Percentiles rank a stretch among this genome's conserved stretches.
Conservation (phyloP, 176 grass and related monocot genomes). For the Elaeis guineensis region DNA sequence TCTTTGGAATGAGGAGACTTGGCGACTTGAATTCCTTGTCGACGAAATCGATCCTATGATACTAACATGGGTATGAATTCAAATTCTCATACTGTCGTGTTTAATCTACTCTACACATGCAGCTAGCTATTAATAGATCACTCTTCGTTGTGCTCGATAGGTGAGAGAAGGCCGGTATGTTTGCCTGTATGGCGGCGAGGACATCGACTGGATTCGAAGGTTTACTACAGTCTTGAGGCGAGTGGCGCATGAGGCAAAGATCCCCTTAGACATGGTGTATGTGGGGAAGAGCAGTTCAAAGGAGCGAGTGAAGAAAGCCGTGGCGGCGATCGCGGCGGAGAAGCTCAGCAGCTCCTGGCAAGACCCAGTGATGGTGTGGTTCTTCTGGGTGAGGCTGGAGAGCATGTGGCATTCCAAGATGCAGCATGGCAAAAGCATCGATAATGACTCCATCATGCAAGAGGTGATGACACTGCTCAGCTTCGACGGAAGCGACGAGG, state of each 20-base stretch:
- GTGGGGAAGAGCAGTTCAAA: neutral
- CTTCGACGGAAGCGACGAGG: slow-evolving; percentile 34
- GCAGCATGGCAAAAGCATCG: slow-evolving; percentile 26
- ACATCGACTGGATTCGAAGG: slow-evolving; percentile 31
- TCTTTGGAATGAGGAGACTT: slow-evolving; percentile 43
- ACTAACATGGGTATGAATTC: slow-evolving; percentile 19
- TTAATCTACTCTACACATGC: too few species aligned
- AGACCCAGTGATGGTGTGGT: slow-evolving; percentile 30
- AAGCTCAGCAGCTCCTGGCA: neutral
- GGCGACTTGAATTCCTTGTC: slow-evolving; percentile 34
- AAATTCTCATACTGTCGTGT: neutral
- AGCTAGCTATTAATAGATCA: too few species aligned
- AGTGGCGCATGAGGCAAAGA: slow-evolving; percentile 8
- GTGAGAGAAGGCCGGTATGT: slow-evolving; percentile 18
- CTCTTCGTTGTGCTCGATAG: neutral
- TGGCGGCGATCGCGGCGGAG: neutral
- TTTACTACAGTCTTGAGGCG: slow-evolving; percentile 19
- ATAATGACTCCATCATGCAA: slow-evolving; percentile 33
- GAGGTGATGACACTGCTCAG: slow-evolving; percentile 38
- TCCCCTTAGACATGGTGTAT: slow-evolving; percentile 33
- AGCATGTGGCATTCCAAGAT: slow-evolving; percentile 51
- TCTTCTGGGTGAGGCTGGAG: slow-evolving; percentile 47
- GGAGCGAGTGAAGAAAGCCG: neutral
- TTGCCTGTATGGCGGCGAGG: slow-evolving; percentile 38
- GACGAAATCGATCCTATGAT: slow-evolving; percentile 36